Evolutionary conservation across 116 monocot genomes (phyloP).

Genomic region (Posidonia oceanica): DNA sequence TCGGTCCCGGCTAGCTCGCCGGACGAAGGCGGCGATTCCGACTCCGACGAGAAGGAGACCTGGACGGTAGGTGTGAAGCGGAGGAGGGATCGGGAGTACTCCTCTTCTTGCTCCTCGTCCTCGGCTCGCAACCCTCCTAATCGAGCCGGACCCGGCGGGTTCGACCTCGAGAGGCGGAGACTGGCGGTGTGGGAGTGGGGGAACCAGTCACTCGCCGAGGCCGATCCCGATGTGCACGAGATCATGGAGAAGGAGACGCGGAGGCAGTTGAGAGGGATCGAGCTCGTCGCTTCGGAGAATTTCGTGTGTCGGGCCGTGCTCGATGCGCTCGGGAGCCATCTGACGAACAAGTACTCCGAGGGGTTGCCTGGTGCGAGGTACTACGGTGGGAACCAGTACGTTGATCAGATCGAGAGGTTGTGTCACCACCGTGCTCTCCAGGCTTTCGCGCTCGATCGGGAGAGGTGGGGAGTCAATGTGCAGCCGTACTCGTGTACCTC

Average conservation of each 20-base stretch:
- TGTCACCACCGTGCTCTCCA: constrained; percentile 50
- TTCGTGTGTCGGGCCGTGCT: constrained; percentile 75
- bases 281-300: constrained; percentile 66
- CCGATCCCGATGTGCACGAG: constrained; percentile 53
- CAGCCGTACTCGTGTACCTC: constrained; percentile 36
- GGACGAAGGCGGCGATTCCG: constrained; percentile 3
- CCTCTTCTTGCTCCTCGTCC: constrained; percentile 13
- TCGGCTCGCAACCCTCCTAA: neutral
- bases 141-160: neutral
- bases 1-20: neutral
- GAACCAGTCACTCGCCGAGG: constrained; percentile 40
- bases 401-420: constrained; percentile 67
- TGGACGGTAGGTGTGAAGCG: constrained; percentile 10
- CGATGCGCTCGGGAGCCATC: constrained; percentile 69
- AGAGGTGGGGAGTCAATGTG: constrained; percentile 58
- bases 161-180: constrained; percentile 13
- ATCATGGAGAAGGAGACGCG: constrained; percentile 67
- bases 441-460: constrained; percentile 52
- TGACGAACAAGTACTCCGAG: constrained; percentile 89
- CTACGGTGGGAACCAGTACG: constrained; percentile 63
- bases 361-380: constrained; percentile 67
- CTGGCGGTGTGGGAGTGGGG: constrained; percentile 35
- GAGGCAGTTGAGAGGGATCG: constrained; percentile 67
- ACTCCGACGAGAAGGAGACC: constrained; percentile 7
- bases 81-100: constrained; percentile 5